phyloP scores from a whole-genome alignment of 441 rosid genomes.

The Gossypium gossypioides region DNA sequence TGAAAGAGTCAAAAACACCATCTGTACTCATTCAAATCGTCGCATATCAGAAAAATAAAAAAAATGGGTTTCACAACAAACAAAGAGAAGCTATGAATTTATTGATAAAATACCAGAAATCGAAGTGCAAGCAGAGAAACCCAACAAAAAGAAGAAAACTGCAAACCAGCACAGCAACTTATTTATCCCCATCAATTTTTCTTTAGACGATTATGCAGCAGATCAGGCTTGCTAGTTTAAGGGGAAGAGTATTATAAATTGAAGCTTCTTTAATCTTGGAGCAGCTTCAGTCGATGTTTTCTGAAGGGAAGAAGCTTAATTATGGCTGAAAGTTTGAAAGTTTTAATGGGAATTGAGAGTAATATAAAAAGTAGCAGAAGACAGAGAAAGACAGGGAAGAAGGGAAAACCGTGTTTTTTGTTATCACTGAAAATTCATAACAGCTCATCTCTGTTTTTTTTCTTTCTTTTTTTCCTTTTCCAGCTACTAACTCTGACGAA shows the following conservation, averaged over 20 bases:
- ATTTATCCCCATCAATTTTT: slow-evolving; percentile 7
- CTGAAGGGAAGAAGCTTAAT: background rate
- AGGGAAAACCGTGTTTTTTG: background rate
- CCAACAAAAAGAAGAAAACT: slow-evolving; percentile 10
- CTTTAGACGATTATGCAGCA: background rate
- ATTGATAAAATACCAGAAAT: slow-evolving; percentile 13
- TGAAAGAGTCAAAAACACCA: slow-evolving; percentile 27
- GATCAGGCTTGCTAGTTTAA: background rate
- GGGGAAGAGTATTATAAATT: background rate
- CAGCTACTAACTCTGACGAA: background rate
- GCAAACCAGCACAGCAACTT: background rate
- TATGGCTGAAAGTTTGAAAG: background rate
- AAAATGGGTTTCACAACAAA: background rate
- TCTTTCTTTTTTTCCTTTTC: background rate
- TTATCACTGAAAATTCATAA: background rate
- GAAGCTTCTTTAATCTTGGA: background rate
- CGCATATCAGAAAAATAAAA: background rate
- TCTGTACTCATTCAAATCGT: slow-evolving; percentile 29
- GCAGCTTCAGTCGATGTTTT: background rate
- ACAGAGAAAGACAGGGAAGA: background rate
- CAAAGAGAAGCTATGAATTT: background rate
- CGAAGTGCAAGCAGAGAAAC: slow-evolving; percentile 16
- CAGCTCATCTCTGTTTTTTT: background rate
- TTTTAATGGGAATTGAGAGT: background rate
- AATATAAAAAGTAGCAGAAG: background rate